Evolutionary conservation across 1,284 basidiomycete genomes (phyloP).

Genomic region (Melampsora occidentalis): DNA sequence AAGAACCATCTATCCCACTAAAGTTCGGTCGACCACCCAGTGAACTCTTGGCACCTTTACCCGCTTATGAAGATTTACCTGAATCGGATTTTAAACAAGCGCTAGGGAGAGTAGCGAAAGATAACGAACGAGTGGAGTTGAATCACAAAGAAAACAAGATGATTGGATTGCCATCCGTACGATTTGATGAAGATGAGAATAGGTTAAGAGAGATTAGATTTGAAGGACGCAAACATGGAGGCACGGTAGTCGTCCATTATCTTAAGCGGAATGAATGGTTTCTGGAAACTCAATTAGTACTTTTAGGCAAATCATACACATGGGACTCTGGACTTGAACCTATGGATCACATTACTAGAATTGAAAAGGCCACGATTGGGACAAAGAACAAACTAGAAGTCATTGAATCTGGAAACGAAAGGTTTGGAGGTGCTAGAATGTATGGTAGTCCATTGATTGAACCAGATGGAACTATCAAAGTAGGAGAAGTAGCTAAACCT

Average conservation of each 20-base stretch:
- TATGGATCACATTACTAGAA: conserved; percentile 45
- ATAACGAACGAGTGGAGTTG: background rate
- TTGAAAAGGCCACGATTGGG: conserved; percentile 13
- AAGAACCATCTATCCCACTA: conserved; percentile 24
- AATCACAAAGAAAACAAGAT: conserved; percentile 8
- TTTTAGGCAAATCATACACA: conserved; percentile 71
- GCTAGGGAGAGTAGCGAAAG: background rate
- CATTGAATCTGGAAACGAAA: conserved; percentile 25
- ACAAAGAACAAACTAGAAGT: conserved; percentile 42
- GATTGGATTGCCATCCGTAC: conserved; percentile 28
- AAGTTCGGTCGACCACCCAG: conserved; percentile 43
- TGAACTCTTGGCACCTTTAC: conserved; percentile 41
- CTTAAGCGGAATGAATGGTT: conserved; percentile 97
- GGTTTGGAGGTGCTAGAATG: conserved; percentile 51
- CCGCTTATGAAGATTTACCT: conserved; percentile 42
- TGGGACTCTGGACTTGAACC: conserved; percentile 52
- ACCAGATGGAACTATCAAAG: conserved; percentile 48
- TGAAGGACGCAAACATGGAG: conserved; percentile 60
- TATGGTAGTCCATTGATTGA: conserved; percentile 51
- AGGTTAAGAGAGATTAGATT: conserved; percentile 30
- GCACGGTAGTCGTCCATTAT: conserved; percentile 92
- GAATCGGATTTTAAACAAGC: conserved; percentile 40
- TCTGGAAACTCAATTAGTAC: conserved; percentile 81
- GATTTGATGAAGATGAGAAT: conserved; percentile 32
- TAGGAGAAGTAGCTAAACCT: conserved; percentile 44